Base-by-base conservation (phyloP, 2,329 filamentous ascomycete species). In the Xylaria digitata region DNA sequence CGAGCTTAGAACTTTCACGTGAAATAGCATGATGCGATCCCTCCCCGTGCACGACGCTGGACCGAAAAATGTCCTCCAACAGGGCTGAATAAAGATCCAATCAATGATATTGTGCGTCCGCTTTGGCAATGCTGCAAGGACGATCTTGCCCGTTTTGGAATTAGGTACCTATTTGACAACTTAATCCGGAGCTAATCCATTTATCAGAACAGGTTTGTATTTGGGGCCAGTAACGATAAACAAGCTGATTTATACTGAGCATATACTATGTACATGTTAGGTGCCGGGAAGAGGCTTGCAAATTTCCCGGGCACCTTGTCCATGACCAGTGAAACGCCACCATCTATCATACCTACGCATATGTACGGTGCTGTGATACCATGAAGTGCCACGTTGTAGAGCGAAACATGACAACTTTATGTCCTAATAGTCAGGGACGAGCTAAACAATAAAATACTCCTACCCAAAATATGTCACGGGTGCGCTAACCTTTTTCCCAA, bases 301-400 rank as follows among this genome's bases (percentile, higher is more conserved):
- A 65, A 62, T 48, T 62, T 61, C 64, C 60, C 50, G 57, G 54
- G 32, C 40, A 37, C 50, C 61, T 66, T 66, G 52, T 61, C 64
- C 52, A 60, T 62, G 57, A 42, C 55, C 23, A 49, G 53, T 40
- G 42, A 55, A 50, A 55, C 42, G 30, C 57, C 50, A 52, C 61
- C 63, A 40, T 57, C 48, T 65, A 57, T 61, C 52, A 61, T n/a
- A 43, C 50, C 30, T 55, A 52, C 49, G 43, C 19, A 55, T 55
- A 61, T 46, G 48, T 59, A 53, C 32, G 42, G 45, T 40, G 49
- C 17, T 15, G 34, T 63, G 57, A 61, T 60, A 48, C 61, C 61
- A 45, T 55, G 58, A 59, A 66, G 65, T 63, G 63, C 68, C 65
- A 70, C 65, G 67, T 70, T 68, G 61, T 70, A 63, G 45, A 62